Evolutionary conservation across 768 basidiomycete genomes (phyloP).

Genomic region (Leccinum disarticulatum): DNA sequence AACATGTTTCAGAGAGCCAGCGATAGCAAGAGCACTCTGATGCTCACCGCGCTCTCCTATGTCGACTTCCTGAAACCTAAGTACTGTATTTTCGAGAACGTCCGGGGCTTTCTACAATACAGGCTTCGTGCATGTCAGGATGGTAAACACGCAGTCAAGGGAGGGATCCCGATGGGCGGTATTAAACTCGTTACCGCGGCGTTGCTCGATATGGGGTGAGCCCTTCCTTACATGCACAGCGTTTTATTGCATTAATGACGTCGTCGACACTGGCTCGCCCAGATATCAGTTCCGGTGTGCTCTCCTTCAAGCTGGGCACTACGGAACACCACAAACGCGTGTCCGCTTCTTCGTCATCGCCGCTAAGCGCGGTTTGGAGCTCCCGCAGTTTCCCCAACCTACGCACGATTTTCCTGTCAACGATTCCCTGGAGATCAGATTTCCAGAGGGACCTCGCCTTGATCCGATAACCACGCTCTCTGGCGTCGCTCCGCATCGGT

Average conservation of each 20-base stretch:
- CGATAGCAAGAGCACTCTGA: conserved; percentile 67
- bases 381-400: conserved; percentile 44
- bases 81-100: conserved; percentile 51
- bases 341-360: conserved; percentile 53
- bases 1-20: conserved; percentile 71
- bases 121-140: conserved; percentile 39
- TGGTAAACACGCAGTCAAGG: conserved; percentile 46
- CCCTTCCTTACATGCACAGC: not conserved
- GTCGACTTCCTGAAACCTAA: conserved; percentile 42
- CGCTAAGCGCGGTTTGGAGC: conserved; percentile 33
- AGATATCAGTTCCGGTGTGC: conserved; percentile 47
- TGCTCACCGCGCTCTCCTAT: conserved; percentile 54
- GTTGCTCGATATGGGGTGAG: conserved; percentile 65
- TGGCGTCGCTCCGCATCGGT: conserved; percentile 57
- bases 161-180: conserved; percentile 72
- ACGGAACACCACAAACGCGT: conserved; percentile 45
- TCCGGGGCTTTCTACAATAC: conserved; percentile 44
- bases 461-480: conserved; percentile 43
- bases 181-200: conserved; percentile 64
- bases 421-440: conserved; percentile 50
- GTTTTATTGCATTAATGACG: not conserved
- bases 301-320: conserved; percentile 48
- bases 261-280: not conserved
- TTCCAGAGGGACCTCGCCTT: conserved; percentile 41
- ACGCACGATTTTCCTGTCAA: conserved; percentile 41